Evolutionary conservation across 1,284 basidiomycete species (phyloP).

Genomic region (Sutorius eximius): DNA sequence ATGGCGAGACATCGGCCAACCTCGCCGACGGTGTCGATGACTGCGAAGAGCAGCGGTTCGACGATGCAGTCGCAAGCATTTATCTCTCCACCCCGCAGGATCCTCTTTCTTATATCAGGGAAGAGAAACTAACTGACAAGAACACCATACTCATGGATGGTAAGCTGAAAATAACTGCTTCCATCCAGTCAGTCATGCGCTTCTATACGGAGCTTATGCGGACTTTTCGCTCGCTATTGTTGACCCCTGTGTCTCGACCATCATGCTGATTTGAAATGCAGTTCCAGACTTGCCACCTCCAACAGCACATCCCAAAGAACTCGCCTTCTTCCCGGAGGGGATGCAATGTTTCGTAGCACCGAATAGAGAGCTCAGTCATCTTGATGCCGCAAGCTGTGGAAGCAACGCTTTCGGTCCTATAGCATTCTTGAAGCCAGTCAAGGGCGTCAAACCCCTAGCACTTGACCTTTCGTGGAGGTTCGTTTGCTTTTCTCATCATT

Average conservation of each 20-base stretch:
- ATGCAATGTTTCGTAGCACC: constrained; percentile 34
- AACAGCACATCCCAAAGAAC: constrained; percentile 40
- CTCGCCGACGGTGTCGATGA: not conserved
- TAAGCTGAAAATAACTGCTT: constrained; percentile 28
- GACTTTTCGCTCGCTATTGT: constrained; percentile 23
- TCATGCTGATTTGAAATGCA: constrained; percentile 32
- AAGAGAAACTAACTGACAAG: constrained; percentile 55
- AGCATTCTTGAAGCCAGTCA: constrained; percentile 51
- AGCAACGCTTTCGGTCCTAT: constrained; percentile 9
- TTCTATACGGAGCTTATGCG: constrained; percentile 27
- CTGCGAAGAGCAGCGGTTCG: constrained; percentile 22
- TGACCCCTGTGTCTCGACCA: constrained; percentile 14
- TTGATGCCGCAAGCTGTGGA: not conserved
- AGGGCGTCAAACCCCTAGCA: constrained; percentile 57
- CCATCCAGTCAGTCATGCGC: constrained; percentile 11
- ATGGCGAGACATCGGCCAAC: constrained; percentile 9
- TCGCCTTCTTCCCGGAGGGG: constrained; percentile 36
- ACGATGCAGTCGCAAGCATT: constrained; percentile 26
- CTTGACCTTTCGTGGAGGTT: constrained; percentile 71
- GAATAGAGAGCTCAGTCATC: constrained; percentile 11
- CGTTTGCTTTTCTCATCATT: constrained; percentile 19
- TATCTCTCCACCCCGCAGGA: constrained; percentile 29
- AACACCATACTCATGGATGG: constrained; percentile 53
- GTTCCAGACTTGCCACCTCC: constrained; percentile 56
- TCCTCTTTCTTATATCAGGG: constrained; percentile 42